Base-by-base conservation (phyloP, 495 filamentous ascomycete genomes). In the Lentithecium fluviatile region DNA sequence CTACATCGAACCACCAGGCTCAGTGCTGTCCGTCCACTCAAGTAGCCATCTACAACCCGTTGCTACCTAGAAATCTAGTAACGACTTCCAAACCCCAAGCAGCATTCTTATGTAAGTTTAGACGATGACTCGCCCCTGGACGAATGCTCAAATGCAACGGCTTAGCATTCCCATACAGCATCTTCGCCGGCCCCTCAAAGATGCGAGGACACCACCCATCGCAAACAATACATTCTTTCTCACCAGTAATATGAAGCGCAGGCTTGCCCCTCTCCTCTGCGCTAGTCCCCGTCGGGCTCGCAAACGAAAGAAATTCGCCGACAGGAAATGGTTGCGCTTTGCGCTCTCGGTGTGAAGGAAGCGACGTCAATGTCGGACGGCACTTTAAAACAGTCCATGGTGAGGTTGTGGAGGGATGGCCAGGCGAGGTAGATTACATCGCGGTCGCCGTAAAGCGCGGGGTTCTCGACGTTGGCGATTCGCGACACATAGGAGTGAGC, bases 201-300 rank as follows among this genome's bases (percentile, higher is more conserved):
- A 64, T 45, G 11, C 48, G 38, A 26, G 36, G 45, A 56, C 59
- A 64, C 32, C 68, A 63, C 19, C 67, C 66, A 37, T 58, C 67
- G 52, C 73, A 75, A 23, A 71, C 70, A 25, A 74, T 74, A 45
- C 72, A 73, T 50, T 74, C 72, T 29, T 38, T 60, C 47, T 76
- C 54, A 5, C 69, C 71, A 1, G 71, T 65, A 45, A 76, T 71
- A 36, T 70, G 52, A 65, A 55, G 11, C 40, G 63, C 47, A 19
- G 57, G 52, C 56, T 67, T 45, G 45, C 58, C 40, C 48, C 36
- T 17, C 32, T 60, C 56, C 51, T 48, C 52, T 17, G 56, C 62
- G 1, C 11, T 29, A 47, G 32, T 47, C 19, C 48, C 43, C 15
- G 23, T 32, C 6, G 45, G 42, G 45, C 25, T 40, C 3, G 43